phyloP scores from a whole-genome alignment of 2,329 filamentous ascomycete species.

The Colletotrichum tanaceti region DNA sequence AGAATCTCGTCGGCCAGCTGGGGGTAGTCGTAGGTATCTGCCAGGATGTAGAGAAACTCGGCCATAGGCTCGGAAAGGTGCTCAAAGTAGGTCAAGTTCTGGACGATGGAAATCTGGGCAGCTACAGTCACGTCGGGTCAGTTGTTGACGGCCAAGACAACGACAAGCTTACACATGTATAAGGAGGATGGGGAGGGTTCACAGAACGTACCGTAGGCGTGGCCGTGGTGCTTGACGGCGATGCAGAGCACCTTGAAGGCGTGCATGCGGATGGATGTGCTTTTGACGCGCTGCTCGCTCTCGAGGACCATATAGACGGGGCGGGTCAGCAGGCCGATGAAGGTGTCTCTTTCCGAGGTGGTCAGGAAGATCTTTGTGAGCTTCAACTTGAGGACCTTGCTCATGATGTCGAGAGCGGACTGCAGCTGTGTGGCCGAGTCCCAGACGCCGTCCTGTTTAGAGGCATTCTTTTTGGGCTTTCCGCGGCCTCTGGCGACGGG shows the following conservation, averaged over 20 bases:
- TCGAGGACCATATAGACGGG: slow-evolving; percentile 95
- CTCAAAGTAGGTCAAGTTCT: slow-evolving; percentile 98
- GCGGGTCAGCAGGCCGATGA: slow-evolving; percentile 89
- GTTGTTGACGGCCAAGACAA: slow-evolving; percentile 28
- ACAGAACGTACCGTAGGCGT: slow-evolving; percentile 81
- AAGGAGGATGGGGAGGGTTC: neutral
- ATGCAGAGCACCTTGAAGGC: slow-evolving; percentile 97
- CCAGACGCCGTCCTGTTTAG: slow-evolving; percentile 82
- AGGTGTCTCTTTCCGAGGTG: slow-evolving; percentile 95
- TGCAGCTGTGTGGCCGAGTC: slow-evolving; percentile 91
- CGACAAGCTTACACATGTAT: slow-evolving; percentile 4
- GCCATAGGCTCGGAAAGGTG: slow-evolving; percentile 99
- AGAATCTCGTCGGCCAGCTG: slow-evolving; percentile 94
- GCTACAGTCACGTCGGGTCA: slow-evolving; percentile 62
- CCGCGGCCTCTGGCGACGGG: slow-evolving; percentile 78
- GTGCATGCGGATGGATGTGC: slow-evolving; percentile 90
- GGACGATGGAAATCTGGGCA: slow-evolving; percentile 96
- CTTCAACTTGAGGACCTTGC: slow-evolving; percentile 93
- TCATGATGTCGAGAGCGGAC: slow-evolving; percentile 91
- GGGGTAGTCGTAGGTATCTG: slow-evolving; percentile 97
- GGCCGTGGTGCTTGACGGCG: slow-evolving; percentile 96
- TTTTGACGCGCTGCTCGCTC: slow-evolving; percentile 92
- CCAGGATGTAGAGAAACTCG: slow-evolving; percentile 94
- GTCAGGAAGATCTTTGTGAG: slow-evolving; percentile 93
- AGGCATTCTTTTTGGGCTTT: slow-evolving; percentile 80